phyloP scores from a whole-genome alignment of 2,329 filamentous ascomycete genomes.

The Colletotrichum magnum region DNA sequence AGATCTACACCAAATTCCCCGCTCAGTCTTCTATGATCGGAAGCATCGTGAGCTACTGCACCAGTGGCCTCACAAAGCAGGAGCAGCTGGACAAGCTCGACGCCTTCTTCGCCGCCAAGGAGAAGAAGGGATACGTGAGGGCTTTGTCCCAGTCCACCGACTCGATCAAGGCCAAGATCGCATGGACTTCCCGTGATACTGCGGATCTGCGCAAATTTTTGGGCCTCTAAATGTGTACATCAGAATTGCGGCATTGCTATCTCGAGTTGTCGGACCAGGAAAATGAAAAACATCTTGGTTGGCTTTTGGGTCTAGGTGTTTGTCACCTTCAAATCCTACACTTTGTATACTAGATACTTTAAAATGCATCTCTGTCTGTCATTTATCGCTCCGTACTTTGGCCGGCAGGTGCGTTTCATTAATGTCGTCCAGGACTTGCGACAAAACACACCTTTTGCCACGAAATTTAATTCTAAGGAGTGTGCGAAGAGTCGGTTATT shows the following conservation, averaged over 20 bases:
- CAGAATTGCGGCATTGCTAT: not conserved
- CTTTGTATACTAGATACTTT: too few relatives aligned
- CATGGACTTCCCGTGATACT: conserved; percentile 83
- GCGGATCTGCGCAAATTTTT: conserved; percentile 78
- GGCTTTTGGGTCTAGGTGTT: too few relatives aligned
- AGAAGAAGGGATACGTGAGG: conserved; percentile 88
- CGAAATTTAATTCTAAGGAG: too few relatives aligned
- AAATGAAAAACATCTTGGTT: too few relatives aligned
- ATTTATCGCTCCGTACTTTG: too few relatives aligned
- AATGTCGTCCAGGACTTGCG: too few relatives aligned
- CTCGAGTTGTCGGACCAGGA: too few relatives aligned
- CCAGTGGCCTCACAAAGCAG: conserved; percentile 82
- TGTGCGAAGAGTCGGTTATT: too few relatives aligned
- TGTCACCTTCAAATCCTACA: too few relatives aligned
- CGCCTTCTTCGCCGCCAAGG: conserved; percentile 85
- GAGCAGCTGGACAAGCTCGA: conserved; percentile 83
- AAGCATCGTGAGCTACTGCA: conserved; percentile 85
- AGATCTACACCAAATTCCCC: conserved; percentile 83
- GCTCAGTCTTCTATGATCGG: conserved; percentile 90
- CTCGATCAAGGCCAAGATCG: conserved; percentile 85
- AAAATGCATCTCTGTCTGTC: too few relatives aligned
- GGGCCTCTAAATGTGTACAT: conserved; percentile 15
- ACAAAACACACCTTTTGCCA: too few relatives aligned
- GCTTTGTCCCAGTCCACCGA: conserved; percentile 92
- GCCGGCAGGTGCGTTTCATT: too few relatives aligned